A percentile compares a stretch with the other conserved stretches of the same genome.
These are phyloP conservation scores for Hydnum rufescens DNA, from an alignment of 768 basidiomycete genomes.

Conservation along the genomic window DNA sequence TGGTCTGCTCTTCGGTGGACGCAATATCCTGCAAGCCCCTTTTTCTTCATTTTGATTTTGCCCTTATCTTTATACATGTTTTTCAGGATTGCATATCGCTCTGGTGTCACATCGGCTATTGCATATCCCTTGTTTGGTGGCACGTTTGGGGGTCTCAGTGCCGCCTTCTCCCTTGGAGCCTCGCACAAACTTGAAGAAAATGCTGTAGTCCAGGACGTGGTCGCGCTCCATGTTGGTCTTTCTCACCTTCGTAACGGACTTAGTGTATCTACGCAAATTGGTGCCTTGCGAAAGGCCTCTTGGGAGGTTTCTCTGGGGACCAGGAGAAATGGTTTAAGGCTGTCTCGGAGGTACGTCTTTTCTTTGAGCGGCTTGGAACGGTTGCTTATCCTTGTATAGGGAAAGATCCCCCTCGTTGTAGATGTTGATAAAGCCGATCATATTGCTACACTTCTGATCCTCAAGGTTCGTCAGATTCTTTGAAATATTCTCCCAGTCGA, in stretches of 20 bases:
- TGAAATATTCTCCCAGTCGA: too few relatives aligned
- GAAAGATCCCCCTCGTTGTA: constrained; percentile 40
- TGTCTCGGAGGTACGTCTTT: constrained; percentile 25
- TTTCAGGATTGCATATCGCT: constrained; percentile 46
- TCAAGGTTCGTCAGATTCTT: too few relatives aligned
- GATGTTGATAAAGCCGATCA: constrained; percentile 44
- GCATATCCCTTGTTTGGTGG: constrained; percentile 36
- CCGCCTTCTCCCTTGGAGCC: constrained; percentile 39
- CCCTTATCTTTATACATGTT: neutral
- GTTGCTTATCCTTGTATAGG: constrained; percentile 18
- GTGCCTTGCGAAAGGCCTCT: constrained; percentile 33
- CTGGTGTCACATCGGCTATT: constrained; percentile 53
- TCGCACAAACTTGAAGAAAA: constrained; percentile 36
- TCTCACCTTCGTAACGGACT: constrained; percentile 24
- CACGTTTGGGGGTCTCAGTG: constrained; percentile 42
- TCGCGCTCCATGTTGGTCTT: constrained; percentile 47
- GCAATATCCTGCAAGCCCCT: constrained; percentile 42
- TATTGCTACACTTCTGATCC: constrained; percentile 40
- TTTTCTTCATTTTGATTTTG: neutral
- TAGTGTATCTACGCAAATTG: constrained; percentile 69
- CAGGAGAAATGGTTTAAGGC: constrained; percentile 29
- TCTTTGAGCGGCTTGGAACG: neutral
- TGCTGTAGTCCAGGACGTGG: constrained; percentile 40
- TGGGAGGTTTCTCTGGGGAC: constrained; percentile 20
- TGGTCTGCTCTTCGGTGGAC: constrained; percentile 47